These are phyloP conservation scores for Gossypium schwendimanii DNA, from an alignment of 441 rosid genomes.

Conservation along the genomic window DNA sequence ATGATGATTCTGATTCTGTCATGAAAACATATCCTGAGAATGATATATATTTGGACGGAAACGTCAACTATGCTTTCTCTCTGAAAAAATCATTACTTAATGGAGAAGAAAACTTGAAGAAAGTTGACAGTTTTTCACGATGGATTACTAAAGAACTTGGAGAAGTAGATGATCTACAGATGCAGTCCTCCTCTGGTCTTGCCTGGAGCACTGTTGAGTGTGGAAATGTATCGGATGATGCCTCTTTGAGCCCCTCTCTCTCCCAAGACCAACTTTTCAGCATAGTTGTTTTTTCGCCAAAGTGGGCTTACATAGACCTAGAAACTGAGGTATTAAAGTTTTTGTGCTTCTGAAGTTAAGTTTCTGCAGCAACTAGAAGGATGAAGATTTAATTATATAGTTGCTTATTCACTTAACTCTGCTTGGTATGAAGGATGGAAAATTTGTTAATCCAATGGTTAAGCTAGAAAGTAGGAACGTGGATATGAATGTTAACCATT, in stretches of 20 bases:
- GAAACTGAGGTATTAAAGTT: constrained; percentile 59
- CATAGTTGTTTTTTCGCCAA: constrained; percentile 72
- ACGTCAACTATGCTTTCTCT: constrained; percentile 30
- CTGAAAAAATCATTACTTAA: constrained; percentile 44
- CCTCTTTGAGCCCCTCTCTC: constrained; percentile 68
- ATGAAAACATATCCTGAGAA: constrained; percentile 30
- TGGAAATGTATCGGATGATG: constrained; percentile 49
- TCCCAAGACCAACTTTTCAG: constrained; percentile 87
- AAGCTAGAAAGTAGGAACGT: too few relatives aligned
- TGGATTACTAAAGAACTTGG: constrained; percentile 79
- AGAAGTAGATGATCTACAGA: constrained; percentile 70
- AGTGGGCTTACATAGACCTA: constrained; percentile 54
- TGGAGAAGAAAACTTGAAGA: constrained; percentile 64
- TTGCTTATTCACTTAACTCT: neutral
- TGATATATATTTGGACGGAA: constrained; percentile 32
- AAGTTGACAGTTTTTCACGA: constrained; percentile 86
- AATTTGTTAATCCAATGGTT: too few relatives aligned
- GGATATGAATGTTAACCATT: too few relatives aligned
- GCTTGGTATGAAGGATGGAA: too few relatives aligned
- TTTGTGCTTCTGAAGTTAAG: neutral
- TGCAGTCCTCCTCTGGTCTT: constrained; percentile 58
- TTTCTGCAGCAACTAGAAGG: neutral
- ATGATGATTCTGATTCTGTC: constrained; percentile 27
- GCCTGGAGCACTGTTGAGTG: constrained; percentile 68
- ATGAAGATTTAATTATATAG: neutral